Percentiles rank a stretch among this genome's conserved stretches.
phyloP scores from a whole-genome alignment of 2,329 filamentous ascomycete species.

The Paecilomyces fulvus region DNA sequence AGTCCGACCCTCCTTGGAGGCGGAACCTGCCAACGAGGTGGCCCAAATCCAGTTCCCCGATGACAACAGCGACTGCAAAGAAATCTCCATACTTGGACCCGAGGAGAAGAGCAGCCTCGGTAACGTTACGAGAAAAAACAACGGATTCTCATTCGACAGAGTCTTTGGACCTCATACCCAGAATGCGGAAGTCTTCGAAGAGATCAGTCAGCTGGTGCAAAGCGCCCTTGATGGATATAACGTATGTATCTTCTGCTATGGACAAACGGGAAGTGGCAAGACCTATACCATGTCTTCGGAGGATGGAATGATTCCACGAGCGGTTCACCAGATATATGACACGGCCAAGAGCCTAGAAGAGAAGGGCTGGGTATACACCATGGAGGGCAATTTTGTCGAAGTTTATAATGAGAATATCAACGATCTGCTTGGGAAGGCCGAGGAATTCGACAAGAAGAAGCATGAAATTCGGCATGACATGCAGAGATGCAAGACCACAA shows the following conservation, averaged over 20 bases:
- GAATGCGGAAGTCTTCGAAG: conserved; percentile 84
- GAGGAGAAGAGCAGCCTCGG: conserved; percentile 77
- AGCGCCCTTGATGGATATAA: conserved; percentile 96
- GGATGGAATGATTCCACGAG: conserved; percentile 91
- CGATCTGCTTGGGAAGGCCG: conserved; percentile 68
- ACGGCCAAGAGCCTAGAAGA: conserved; percentile 75
- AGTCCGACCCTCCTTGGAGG: conserved; percentile 65
- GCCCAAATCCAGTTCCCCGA: conserved; percentile 77
- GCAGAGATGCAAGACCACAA: conserved; percentile 67
- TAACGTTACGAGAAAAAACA: conserved; percentile 65
- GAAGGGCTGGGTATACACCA: conserved; percentile 88
- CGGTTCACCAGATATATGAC: conserved; percentile 87
- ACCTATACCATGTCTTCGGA: conserved; percentile 88
- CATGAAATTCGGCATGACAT: conserved; percentile 86
- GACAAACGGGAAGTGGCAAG: conserved; percentile 94
- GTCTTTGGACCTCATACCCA: conserved; percentile 72
- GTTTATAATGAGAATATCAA: conserved; percentile 98
- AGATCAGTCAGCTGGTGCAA: conserved; percentile 94
- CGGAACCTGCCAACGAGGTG: conserved; percentile 50
- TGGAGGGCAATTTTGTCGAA: conserved; percentile 93
- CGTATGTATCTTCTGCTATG: conserved; percentile 97
- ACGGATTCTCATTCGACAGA: conserved; percentile 84
- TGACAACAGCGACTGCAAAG: conserved; percentile 68
- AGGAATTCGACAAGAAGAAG: conserved; percentile 68
- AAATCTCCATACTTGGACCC: conserved; percentile 74